These are phyloP conservation scores for Pythium utonaiense DNA, from an alignment of 352 stramenopile species.

Conservation along the genomic window DNA sequence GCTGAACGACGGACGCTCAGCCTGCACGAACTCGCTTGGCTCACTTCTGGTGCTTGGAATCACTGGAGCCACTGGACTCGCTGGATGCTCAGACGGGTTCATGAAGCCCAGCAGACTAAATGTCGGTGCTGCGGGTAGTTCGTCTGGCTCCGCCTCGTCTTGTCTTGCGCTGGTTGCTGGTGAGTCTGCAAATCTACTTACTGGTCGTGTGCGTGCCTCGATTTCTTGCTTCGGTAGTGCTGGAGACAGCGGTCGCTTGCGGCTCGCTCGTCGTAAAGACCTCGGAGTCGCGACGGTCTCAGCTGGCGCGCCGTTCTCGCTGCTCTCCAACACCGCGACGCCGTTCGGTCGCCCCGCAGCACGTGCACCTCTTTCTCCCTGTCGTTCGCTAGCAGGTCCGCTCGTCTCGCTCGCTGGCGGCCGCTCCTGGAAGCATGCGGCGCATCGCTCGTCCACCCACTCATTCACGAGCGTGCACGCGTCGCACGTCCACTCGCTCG, in stretches of 20 bases:
- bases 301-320: not conserved
- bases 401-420: not conserved
- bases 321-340: not conserved
- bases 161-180: not conserved
- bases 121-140: conserved; percentile 14
- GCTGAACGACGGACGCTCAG: not conserved
- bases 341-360: not conserved
- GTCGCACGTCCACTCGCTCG: conserved; percentile 5
- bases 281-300: not conserved
- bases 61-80: not conserved
- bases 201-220: not conserved
- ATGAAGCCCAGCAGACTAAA: conserved; percentile 20
- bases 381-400: not conserved
- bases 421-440: conserved; percentile 15
- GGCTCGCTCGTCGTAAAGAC: not conserved
- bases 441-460: conserved; percentile 6
- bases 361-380: not conserved
- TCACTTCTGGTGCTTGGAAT: not conserved
- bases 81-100: not conserved
- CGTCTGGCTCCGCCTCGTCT: not conserved
- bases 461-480: conserved; percentile 20
- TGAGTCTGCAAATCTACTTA: not conserved
- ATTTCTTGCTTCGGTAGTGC: not conserved
- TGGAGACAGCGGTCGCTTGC: conserved; percentile 3
- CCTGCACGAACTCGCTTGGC: too few species aligned